phyloP scores from a whole-genome alignment of 768 basidiomycete genomes.

The Punctularia strigosozonata region DNA sequence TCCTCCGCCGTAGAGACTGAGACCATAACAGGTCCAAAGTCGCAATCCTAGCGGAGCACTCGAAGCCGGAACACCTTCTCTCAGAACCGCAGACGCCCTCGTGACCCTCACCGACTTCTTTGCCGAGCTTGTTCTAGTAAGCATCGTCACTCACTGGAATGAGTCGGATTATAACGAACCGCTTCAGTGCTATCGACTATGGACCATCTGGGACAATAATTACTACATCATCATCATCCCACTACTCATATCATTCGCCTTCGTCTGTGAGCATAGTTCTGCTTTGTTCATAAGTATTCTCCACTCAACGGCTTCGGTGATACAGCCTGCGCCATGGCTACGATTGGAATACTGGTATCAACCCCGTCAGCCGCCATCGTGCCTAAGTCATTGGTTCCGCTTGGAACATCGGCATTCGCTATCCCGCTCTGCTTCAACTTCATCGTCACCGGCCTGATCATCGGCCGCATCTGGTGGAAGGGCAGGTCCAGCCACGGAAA shows the following conservation, averaged over 20 bases:
- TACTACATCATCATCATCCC: slow-evolving; percentile 23
- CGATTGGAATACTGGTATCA: slow-evolving; percentile 18
- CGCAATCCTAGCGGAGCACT: neutral
- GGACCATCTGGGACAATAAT: slow-evolving; percentile 25
- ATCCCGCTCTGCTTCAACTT: slow-evolving; percentile 31
- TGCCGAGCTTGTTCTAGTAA: slow-evolving; percentile 16
- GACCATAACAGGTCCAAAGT: neutral
- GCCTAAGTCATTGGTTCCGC: slow-evolving; percentile 8
- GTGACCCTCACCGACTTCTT: neutral
- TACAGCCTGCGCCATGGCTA: slow-evolving; percentile 19
- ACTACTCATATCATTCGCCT: slow-evolving; percentile 18
- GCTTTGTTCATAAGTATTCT: neutral
- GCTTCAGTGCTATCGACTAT: slow-evolving; percentile 35
- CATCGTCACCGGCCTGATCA: slow-evolving; percentile 29
- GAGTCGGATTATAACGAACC: too few species aligned
- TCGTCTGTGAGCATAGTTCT: slow-evolving; percentile 21
- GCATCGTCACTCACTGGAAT: too few species aligned
- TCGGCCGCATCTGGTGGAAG: slow-evolving; percentile 24
- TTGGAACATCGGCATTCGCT: slow-evolving; percentile 22
- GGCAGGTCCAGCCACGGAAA: slow-evolving; percentile 6
- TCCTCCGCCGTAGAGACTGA: neutral
- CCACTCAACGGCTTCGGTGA: slow-evolving; percentile 2
- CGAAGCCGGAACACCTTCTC: neutral
- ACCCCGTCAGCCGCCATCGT: slow-evolving; percentile 13
- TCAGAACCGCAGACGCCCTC: slow-evolving; percentile 13